These are phyloP conservation scores for Tuber microsphaerosporum DNA, from an alignment of 495 filamentous ascomycete species.

Conservation along the genomic window DNA sequence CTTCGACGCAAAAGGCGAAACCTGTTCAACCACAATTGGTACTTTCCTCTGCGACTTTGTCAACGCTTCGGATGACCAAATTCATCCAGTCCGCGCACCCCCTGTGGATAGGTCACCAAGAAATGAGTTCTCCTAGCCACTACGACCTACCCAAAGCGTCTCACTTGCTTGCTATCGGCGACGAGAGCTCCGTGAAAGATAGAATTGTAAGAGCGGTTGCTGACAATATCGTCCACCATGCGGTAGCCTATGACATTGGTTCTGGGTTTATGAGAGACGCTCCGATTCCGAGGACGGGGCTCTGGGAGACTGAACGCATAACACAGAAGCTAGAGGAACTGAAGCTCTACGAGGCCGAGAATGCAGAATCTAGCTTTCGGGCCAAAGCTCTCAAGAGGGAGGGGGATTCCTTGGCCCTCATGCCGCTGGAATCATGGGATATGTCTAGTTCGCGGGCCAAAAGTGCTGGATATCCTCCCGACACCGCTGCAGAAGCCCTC, in stretches of 20 bases:
- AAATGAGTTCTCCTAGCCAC: background rate
- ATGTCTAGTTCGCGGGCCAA: conserved; percentile 3
- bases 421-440: conserved; percentile 6
- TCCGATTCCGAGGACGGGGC: conserved; percentile 17
- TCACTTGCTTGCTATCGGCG: conserved; percentile 14
- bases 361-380: background rate
- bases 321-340: background rate
- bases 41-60: conserved; percentile 29
- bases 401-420: background rate
- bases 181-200: conserved; percentile 12
- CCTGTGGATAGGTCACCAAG: background rate
- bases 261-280: conserved; percentile 31
- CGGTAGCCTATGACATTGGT: conserved; percentile 34
- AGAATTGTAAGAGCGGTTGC: conserved; percentile 16
- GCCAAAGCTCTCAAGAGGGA: background rate
- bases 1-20: background rate
- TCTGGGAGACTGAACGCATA: background rate
- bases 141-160: background rate
- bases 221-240: conserved; percentile 33
- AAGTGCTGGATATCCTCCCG: conserved; percentile 26
- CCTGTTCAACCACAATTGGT: conserved; percentile 33
- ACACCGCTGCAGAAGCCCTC: conserved; percentile 14
- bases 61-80: conserved; percentile 13
- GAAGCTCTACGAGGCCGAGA: background rate
- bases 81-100: background rate